These are phyloP conservation scores for Sporisorium scitamineum DNA, from an alignment of 1,284 basidiomycete species.

Conservation along the genomic window DNA sequence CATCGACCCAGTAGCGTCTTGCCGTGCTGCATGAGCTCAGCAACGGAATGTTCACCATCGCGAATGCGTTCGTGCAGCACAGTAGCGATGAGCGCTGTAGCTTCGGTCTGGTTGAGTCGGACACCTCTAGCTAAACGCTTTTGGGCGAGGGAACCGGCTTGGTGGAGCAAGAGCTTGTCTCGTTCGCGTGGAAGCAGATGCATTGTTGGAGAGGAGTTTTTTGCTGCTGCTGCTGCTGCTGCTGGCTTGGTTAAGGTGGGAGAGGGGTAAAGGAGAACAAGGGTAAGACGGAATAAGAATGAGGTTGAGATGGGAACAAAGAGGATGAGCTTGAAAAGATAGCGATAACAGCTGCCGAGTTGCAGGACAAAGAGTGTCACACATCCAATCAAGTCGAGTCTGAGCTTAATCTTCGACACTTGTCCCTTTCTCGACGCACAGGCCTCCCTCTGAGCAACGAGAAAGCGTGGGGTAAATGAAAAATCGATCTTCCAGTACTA, in stretches of 20 bases:
- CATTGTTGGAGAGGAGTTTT: constrained; percentile 47
- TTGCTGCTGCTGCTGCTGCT: too few species aligned
- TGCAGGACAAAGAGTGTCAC: too few species aligned
- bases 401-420: not conserved
- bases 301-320: not conserved
- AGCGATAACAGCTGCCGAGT: not conserved
- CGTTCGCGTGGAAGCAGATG: constrained; percentile 66
- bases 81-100: constrained; percentile 86
- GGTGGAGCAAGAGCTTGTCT: constrained; percentile 65
- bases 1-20: constrained; percentile 87
- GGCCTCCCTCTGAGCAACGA: not conserved
- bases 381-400: too few species aligned
- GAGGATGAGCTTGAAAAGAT: not conserved
- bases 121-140: constrained; percentile 91
- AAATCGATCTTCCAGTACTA: too few species aligned
- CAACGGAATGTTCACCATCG: constrained; percentile 89
- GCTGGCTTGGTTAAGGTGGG: not conserved
- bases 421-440: not conserved
- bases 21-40: constrained; percentile 80
- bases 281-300: not conserved
- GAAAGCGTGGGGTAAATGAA: constrained; percentile 1
- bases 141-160: constrained; percentile 79
- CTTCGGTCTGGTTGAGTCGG: constrained; percentile 86
- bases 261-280: not conserved
- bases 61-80: constrained; percentile 94